phyloP scores from a whole-genome alignment of 2,329 filamentous ascomycete species.

The Colletotrichum cereale region DNA sequence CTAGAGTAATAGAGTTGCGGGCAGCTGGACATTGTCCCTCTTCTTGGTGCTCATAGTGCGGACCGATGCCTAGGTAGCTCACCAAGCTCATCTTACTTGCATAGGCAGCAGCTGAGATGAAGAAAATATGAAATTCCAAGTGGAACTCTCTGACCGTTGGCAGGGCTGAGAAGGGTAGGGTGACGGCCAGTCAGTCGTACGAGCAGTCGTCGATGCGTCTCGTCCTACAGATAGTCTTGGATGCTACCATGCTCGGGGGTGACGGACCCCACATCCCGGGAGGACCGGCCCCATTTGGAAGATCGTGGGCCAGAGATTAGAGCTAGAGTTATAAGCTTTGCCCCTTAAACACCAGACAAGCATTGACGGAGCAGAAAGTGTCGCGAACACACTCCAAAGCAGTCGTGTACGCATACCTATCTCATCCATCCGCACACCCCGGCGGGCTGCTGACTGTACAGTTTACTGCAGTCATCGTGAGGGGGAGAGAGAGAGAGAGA shows the following conservation, averaged over 20 bases:
- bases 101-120: neutral
- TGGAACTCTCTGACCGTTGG: neutral
- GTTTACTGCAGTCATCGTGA: neutral
- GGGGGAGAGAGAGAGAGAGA: too few relatives aligned
- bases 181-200: neutral
- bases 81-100: neutral
- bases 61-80: neutral
- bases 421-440: neutral
- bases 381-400: neutral
- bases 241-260: neutral
- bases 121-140: neutral
- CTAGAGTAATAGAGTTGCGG: constrained; percentile 7
- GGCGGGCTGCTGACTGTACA: neutral
- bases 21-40: neutral
- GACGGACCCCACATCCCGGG: neutral
- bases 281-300: neutral
- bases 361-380: constrained; percentile 2
- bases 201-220: neutral
- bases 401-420: too few relatives aligned
- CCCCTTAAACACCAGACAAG: constrained; percentile 34
- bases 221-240: neutral
- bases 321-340: constrained; percentile 33
- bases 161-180: neutral
- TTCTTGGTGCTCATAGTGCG: neutral
- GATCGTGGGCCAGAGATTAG: constrained; percentile 5